Percentiles rank a stretch among this genome's conserved stretches.
phyloP scores from a whole-genome alignment of 2,329 filamentous ascomycete species.

The Lizonia empirigonia region DNA sequence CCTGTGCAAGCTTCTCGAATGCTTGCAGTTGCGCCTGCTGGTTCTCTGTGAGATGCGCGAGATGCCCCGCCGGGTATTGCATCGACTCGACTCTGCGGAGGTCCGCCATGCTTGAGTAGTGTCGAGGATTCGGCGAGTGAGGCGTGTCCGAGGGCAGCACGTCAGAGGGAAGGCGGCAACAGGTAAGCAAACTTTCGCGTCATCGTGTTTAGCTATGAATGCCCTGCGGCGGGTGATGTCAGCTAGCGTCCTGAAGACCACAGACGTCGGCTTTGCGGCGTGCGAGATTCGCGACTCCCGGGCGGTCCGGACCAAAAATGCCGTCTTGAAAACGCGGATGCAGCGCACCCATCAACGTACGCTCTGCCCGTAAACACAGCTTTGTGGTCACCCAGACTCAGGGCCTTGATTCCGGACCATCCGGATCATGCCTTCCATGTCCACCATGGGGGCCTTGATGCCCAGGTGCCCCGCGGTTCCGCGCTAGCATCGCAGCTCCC shows the following conservation, averaged over 20 bases:
- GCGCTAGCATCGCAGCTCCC: too few species aligned
- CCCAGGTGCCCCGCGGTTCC: too few species aligned
- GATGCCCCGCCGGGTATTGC: slow-evolving; percentile 76
- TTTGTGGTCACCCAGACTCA: too few species aligned
- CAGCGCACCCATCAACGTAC: too few species aligned
- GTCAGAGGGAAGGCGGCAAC: slow-evolving; percentile 16
- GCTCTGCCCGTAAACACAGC: too few species aligned
- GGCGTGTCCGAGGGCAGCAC: neutral
- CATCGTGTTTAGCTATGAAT: slow-evolving; percentile 27
- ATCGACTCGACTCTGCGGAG: slow-evolving; percentile 49
- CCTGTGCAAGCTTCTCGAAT: slow-evolving; percentile 72
- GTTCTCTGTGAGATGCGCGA: slow-evolving; percentile 73
- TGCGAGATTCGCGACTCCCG: slow-evolving; percentile 19
- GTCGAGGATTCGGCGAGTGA: neutral
- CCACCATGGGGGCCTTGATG: too few species aligned
- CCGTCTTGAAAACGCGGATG: too few species aligned
- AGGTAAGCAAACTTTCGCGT: slow-evolving; percentile 24
- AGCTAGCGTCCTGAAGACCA: slow-evolving; percentile 22
- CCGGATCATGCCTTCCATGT: too few species aligned
- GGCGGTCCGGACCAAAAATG: slow-evolving; percentile 28
- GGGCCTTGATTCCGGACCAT: too few species aligned
- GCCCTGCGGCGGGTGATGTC: slow-evolving; percentile 37
- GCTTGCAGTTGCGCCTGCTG: slow-evolving; percentile 70
- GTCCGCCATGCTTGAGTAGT: slow-evolving; percentile 37
- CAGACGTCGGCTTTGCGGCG: slow-evolving; percentile 23